Evolutionary conservation across 1,139 yeast genomes (phyloP).

Genomic region (Zhuliangozyma blackwelliae): DNA sequence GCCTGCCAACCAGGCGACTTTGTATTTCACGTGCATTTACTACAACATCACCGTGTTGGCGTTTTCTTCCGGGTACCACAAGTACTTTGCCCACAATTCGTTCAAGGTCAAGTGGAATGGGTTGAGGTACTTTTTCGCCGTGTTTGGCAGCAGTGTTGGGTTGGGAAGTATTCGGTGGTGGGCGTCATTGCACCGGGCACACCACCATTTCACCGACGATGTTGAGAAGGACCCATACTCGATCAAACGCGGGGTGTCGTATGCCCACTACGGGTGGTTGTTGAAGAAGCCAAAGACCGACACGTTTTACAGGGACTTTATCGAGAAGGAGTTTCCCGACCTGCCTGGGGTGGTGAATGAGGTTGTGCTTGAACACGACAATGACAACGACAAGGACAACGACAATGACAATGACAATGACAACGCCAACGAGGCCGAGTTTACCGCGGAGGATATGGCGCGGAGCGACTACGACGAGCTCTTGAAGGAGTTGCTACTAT

Average conservation of each 20-base stretch:
- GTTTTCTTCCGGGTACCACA: conserved; percentile 44
- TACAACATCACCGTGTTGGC: conserved; percentile 37
- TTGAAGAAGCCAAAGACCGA: conserved; percentile 46
- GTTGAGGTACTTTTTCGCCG: conserved; percentile 42
- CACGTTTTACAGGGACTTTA: conserved; percentile 30
- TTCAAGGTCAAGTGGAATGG: conserved; percentile 33
- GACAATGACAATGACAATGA: conserved; percentile 22
- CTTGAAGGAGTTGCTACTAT: conserved; percentile 34
- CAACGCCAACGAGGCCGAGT: conserved; percentile 11
- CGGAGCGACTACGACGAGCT: conserved; percentile 14
- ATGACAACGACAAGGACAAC: not conserved
- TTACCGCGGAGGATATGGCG: conserved; percentile 10
- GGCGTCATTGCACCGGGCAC: conserved; percentile 66
- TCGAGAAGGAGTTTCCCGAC: conserved; percentile 40
- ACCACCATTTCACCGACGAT: conserved; percentile 61
- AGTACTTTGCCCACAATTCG: conserved; percentile 53
- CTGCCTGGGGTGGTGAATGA: conserved; percentile 10
- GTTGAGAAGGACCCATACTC: conserved; percentile 67
- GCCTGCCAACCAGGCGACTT: conserved; percentile 23
- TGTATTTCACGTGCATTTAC: conserved; percentile 30
- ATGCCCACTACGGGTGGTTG: conserved; percentile 67
- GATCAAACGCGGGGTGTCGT: conserved; percentile 52
- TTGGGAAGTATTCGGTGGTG: conserved; percentile 60
- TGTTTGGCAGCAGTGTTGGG: conserved; percentile 59
- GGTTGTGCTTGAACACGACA: conserved; percentile 1